These are phyloP conservation scores for Plantago ovata DNA, from an alignment of 257 asterid species.

Conservation along the genomic window DNA sequence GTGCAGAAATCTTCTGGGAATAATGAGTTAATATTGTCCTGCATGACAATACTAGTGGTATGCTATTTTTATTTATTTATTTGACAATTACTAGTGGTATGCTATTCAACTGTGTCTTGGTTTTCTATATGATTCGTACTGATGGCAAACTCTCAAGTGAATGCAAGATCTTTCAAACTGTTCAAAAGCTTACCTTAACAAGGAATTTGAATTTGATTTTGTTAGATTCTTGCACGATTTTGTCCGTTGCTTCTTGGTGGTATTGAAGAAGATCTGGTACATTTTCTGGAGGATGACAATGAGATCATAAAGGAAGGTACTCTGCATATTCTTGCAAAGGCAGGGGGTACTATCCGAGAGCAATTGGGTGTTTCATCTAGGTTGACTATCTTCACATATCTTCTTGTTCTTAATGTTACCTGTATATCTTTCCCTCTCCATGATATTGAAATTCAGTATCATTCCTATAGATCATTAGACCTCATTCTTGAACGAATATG, in stretches of 20 bases:
- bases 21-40: conserved; percentile 63
- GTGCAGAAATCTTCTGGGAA: conserved; percentile 69
- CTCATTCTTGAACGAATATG: conserved; percentile 97
- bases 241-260: conserved; percentile 83
- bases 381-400: conserved; percentile 29
- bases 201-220: neutral
- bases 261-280: conserved; percentile 79
- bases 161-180: conserved; percentile 18
- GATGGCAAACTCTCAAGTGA: conserved; percentile 11
- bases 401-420: conserved; percentile 6
- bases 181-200: conserved; percentile 5
- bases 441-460: conserved; percentile 20
- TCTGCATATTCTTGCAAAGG: conserved; percentile 95
- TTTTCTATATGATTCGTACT: neutral
- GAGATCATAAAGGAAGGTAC: conserved; percentile 96
- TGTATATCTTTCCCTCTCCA: neutral
- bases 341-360: conserved; percentile 96
- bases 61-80: conserved; percentile 17
- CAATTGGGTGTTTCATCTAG: conserved; percentile 91
- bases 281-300: conserved; percentile 93
- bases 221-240: conserved; percentile 96
- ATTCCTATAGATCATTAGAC: conserved; percentile 72
- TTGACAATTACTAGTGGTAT: conserved; percentile 16
- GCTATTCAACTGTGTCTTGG: conserved; percentile 7
- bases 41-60: conserved; percentile 99